These are phyloP conservation scores for Blastobotrys proliferans DNA, from an alignment of 1,139 yeast species.

Conservation along the genomic window DNA sequence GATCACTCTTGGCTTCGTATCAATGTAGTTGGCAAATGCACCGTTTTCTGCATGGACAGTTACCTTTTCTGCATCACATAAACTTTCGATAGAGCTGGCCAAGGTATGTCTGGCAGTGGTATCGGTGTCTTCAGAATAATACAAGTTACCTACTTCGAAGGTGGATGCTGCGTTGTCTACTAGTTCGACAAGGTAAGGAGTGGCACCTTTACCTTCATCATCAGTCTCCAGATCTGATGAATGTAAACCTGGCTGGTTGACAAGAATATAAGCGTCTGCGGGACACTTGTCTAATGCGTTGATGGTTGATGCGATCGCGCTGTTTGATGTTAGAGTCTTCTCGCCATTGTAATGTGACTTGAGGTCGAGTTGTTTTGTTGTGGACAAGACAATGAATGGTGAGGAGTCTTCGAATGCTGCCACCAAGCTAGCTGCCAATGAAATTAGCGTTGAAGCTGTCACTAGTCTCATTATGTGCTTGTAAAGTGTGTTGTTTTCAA, in stretches of 20 bases:
- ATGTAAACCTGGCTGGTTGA: slow-evolving; percentile 35
- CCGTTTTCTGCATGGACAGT: slow-evolving; percentile 26
- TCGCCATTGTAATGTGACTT: neutral
- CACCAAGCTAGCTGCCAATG: neutral
- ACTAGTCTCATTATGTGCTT: neutral
- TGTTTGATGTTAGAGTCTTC: slow-evolving; percentile 1
- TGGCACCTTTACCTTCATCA: slow-evolving; percentile 7
- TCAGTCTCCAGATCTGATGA: slow-evolving; percentile 30
- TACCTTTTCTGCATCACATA: slow-evolving; percentile 31
- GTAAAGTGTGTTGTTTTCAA: no score
- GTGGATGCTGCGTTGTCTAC: slow-evolving; percentile 26
- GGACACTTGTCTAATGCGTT: slow-evolving; percentile 29
- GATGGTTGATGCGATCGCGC: slow-evolving; percentile 18
- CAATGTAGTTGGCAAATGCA: slow-evolving; percentile 28
- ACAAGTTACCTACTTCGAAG: slow-evolving; percentile 18
- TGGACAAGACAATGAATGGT: slow-evolving; percentile 21
- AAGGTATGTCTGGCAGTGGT: slow-evolving; percentile 15
- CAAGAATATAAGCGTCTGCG: slow-evolving; percentile 38
- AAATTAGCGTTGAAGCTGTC: neutral
- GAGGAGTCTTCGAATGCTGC: slow-evolving; percentile 21
- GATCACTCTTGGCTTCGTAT: slow-evolving; percentile 32
- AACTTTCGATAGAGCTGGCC: slow-evolving; percentile 17
- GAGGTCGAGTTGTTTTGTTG: slow-evolving; percentile 10
- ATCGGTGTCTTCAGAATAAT: slow-evolving; percentile 6
- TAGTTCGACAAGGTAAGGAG: slow-evolving; percentile 26